These are phyloP conservation scores for Fraxinus pennsylvanica DNA, from an alignment of 257 asterid species.

Conservation along the genomic window DNA sequence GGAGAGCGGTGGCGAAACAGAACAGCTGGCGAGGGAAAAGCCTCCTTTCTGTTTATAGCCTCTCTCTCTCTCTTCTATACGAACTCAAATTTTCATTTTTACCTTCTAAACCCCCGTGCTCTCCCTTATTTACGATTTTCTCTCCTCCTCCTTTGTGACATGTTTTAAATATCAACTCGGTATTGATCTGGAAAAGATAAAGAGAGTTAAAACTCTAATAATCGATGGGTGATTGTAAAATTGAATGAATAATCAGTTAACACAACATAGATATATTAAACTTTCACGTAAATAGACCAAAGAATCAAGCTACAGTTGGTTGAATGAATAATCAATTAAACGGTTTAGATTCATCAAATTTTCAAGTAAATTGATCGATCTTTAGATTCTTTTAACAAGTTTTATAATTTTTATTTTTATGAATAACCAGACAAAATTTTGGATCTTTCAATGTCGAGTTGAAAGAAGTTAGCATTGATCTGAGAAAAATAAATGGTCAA, in stretches of 20 bases:
- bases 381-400: not conserved
- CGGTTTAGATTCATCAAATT: not conserved
- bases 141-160: not conserved
- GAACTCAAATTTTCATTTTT: not conserved
- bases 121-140: not conserved
- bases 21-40: constrained; percentile 23
- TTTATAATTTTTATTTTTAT: not conserved
- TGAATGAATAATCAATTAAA: not conserved
- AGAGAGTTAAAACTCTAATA: no score
- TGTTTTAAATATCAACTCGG: not conserved
- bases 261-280: no score
- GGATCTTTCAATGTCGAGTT: not conserved
- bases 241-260: not conserved
- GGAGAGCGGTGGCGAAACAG: constrained; percentile 21
- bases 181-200: no score
- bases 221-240: not conserved
- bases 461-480: not conserved
- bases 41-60: constrained; percentile 4
- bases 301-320: not conserved
- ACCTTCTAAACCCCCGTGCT: not conserved
- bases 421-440: not conserved
- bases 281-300: not conserved
- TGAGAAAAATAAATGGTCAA: no score
- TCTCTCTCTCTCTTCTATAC: not conserved
- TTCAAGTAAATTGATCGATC: not conserved